A percentile compares a stretch with the other conserved stretches of the same genome.
phyloP scores from a whole-genome alignment of 768 basidiomycete genomes.

The Leccinum imitatum region DNA sequence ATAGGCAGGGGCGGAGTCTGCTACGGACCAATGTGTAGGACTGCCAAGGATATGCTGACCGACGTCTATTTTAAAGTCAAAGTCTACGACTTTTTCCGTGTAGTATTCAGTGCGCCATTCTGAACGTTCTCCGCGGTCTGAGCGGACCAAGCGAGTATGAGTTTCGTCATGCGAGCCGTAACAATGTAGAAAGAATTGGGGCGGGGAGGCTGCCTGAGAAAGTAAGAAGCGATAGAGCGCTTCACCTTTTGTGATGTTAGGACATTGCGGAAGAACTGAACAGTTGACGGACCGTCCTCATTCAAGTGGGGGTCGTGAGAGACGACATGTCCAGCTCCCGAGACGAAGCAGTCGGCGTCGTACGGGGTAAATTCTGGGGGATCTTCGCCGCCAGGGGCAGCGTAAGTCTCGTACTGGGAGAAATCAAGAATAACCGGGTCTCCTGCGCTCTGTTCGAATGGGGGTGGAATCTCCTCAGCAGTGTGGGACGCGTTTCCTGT shows the following conservation, averaged over 20 bases:
- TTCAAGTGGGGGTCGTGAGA: slow-evolving; percentile 74
- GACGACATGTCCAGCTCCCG: slow-evolving; percentile 49
- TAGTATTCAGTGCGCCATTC: slow-evolving; percentile 47
- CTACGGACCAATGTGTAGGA: slow-evolving; percentile 57
- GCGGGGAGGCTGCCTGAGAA: slow-evolving; percentile 47
- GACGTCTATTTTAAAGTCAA: slow-evolving; percentile 65
- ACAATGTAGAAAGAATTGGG: slow-evolving; percentile 46
- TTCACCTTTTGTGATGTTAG: slow-evolving; percentile 46
- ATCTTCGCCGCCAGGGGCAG: slow-evolving; percentile 39
- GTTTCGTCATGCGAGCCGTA: slow-evolving; percentile 58
- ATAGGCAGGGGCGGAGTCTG: slow-evolving; percentile 63
- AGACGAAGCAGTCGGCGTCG: slow-evolving; percentile 57
- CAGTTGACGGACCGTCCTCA: slow-evolving; percentile 47
- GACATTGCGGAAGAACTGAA: background rate
- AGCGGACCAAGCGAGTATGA: slow-evolving; percentile 45
- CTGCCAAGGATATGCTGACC: slow-evolving; percentile 40
- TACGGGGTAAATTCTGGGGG: slow-evolving; percentile 67
- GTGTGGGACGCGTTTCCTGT: background rate
- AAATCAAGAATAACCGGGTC: slow-evolving; percentile 28
- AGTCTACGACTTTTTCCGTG: slow-evolving; percentile 61
- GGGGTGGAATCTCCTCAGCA: slow-evolving; percentile 17
- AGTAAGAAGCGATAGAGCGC: slow-evolving; percentile 75
- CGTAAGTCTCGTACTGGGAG: slow-evolving; percentile 19
- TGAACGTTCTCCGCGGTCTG: slow-evolving; percentile 34
- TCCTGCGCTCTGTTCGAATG: slow-evolving; percentile 29